Base-by-base conservation (phyloP, 2,329 filamentous ascomycete genomes). In the Arthrobotrys sinensis region DNA sequence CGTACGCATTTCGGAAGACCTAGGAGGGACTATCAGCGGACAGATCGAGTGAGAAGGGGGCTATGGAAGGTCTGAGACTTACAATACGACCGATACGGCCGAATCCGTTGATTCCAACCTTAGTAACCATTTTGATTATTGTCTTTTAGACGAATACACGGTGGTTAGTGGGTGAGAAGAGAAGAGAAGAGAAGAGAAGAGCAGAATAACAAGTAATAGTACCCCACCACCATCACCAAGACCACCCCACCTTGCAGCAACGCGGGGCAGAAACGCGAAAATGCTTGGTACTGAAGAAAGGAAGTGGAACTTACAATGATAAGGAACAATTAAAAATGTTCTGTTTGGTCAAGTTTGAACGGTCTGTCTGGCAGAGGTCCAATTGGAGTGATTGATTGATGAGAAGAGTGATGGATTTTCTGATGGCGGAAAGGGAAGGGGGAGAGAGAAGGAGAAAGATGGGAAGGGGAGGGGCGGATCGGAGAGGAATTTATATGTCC, bases 71-170 rank as follows among this genome's bases (percentile, higher is more conserved):
- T 48, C 24, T 62, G 75, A 21, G 46, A 86, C 86, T 84, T 84
- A 87, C 90, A 86, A 99, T 97, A 87, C 96, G 93, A 85, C 96
- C 96, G 88, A 99, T 99, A 88, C 96, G 94, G 89, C 96, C 96
- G 90, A 99, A 99, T 87, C 96, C 95, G 92, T 82, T 82, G 46
- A 82, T 82, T 80, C 81, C 81, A 62, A 82, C 80, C 16, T 81
- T 79, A 68, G 80, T 75, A 68, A 80, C 79, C 81, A 82, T 82
- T 78, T 80, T 81, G 57, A 60, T 45, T 57, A 66, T 62, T 28
- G 14, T 62, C 46, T 65, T 50, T 8, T 50, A 24, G 53, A 10
- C 10, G 28, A 28, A 32, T 24, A n/a, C 24, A 28, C 24, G 24
- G 24, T 28, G 24, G 24, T 19, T 1, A 36, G 32, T n/a, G 12